A percentile compares a stretch with the other conserved stretches of the same genome.
phyloP scores from a whole-genome alignment of 2,329 filamentous ascomycete genomes.

The Colletotrichum lindemuthianum region DNA sequence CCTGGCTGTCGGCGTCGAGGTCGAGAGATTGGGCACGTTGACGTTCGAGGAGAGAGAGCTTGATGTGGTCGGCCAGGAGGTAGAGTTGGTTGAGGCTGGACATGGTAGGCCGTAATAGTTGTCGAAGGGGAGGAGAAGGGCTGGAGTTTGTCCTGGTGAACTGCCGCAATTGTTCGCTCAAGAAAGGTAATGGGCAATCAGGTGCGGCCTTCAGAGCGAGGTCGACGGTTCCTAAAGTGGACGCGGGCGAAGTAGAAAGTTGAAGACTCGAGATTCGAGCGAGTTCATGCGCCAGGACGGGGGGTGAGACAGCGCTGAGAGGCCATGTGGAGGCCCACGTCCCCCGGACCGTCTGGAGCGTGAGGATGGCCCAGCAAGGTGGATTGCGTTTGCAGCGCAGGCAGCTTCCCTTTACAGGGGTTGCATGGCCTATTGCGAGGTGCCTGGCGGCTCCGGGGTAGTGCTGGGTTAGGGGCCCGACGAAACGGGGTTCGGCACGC shows the following conservation, averaged over 20 bases:
- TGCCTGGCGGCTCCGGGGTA: constrained; percentile 21
- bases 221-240: constrained; percentile 1
- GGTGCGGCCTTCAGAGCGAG: background rate
- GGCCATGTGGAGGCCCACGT: constrained; percentile 15
- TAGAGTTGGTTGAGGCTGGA: constrained; percentile 80
- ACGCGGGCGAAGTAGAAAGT: constrained; percentile 19
- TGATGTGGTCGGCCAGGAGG: constrained; percentile 95
- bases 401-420: constrained; percentile 20
- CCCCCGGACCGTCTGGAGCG: too few species aligned
- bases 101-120: constrained; percentile 50
- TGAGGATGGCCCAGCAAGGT: background rate
- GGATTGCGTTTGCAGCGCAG: constrained; percentile 18
- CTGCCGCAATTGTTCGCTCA: background rate
- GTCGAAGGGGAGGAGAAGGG: background rate
- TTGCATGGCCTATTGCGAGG: background rate
- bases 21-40: constrained; percentile 85
- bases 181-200: background rate
- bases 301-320: constrained; percentile 30
- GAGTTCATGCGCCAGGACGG: constrained; percentile 28
- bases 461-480: constrained; percentile 9
- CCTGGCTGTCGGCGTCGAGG: constrained; percentile 81
- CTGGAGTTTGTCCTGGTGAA: background rate
- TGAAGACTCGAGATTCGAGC: constrained; percentile 24
- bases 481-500: background rate
- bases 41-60: constrained; percentile 91